These are phyloP conservation scores for Phytophthora pisi DNA, from an alignment of 352 stramenopile species.

Conservation along the genomic window DNA sequence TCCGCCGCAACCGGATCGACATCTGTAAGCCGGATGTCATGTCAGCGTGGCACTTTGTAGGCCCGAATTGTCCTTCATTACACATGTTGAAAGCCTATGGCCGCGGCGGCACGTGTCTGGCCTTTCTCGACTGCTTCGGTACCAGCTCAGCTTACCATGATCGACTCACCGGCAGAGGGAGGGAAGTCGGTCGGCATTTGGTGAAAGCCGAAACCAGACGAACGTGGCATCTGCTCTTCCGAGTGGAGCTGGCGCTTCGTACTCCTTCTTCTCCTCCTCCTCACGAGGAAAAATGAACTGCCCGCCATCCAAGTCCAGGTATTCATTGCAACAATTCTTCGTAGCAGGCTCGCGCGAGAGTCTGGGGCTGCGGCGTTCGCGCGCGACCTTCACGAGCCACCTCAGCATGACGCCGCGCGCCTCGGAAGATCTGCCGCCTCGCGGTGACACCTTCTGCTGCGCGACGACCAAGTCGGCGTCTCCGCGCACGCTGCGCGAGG, in stretches of 20 bases:
- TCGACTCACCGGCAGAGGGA: slow-evolving; percentile 2
- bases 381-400: slow-evolving; percentile 30
- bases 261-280: background rate
- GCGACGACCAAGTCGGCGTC: background rate
- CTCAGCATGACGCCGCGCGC: slow-evolving; percentile 5
- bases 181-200: slow-evolving; percentile 20
- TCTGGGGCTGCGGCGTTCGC: slow-evolving; percentile 27
- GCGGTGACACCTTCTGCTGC: slow-evolving; percentile 33
- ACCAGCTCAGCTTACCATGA: background rate
- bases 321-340: slow-evolving; percentile 44
- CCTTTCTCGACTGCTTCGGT: slow-evolving; percentile 20
- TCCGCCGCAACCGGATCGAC: background rate
- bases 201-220: slow-evolving; percentile 21
- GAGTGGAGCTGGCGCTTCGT: slow-evolving; percentile 22
- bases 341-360: slow-evolving; percentile 17
- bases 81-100: slow-evolving; percentile 25
- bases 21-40: slow-evolving; percentile 17
- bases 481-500: slow-evolving; percentile 11
- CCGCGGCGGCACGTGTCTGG: background rate
- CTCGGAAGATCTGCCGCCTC: slow-evolving; percentile 4
- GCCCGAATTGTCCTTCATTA: slow-evolving; percentile 24
- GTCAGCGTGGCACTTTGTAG: slow-evolving; percentile 17
- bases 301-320: slow-evolving; percentile 36
- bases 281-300: slow-evolving; percentile 22
- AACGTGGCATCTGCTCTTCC: slow-evolving; percentile 34